Conservation (phyloP, 1,139 yeast species). For the Kurtzmaniella natalensis region DNA sequence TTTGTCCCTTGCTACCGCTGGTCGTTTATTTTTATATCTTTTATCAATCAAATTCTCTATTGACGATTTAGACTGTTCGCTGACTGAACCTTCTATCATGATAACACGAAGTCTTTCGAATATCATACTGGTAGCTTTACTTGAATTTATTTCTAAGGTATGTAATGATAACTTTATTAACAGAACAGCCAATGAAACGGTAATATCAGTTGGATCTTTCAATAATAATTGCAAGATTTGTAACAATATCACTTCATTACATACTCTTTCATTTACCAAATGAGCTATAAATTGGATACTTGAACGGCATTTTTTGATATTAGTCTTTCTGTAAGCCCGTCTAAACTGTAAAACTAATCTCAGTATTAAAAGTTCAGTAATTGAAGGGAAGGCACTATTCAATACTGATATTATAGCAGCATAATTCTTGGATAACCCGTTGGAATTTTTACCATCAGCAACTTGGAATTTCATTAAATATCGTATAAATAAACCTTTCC, state of each 20-base stretch:
- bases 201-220: constrained; percentile 46
- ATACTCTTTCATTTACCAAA: constrained; percentile 60
- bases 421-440: too few species aligned
- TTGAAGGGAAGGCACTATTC: constrained; percentile 64
- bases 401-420: constrained; percentile 45
- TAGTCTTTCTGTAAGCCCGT: constrained; percentile 46
- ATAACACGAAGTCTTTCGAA: constrained; percentile 59
- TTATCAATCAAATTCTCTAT: constrained; percentile 55
- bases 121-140: constrained; percentile 39
- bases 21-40: constrained; percentile 39
- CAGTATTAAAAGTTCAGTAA: constrained; percentile 56
- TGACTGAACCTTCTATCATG: constrained; percentile 47
- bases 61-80: constrained; percentile 39
- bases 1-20: too few species aligned
- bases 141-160: constrained; percentile 18
- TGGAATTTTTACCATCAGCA: constrained; percentile 20
- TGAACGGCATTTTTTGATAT: constrained; percentile 39
- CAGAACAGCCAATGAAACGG: constrained; percentile 21
- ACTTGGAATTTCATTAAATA: constrained; percentile 55
- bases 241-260: constrained; percentile 58
- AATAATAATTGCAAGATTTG: constrained; percentile 62
- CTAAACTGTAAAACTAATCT: constrained; percentile 61
- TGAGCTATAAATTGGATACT: constrained; percentile 54
- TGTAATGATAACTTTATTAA: constrained; percentile 24
- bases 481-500: constrained; percentile 56